These are phyloP conservation scores for Xylogone sp. DNA, from an alignment of 2,329 filamentous ascomycete species.

Conservation along the genomic window DNA sequence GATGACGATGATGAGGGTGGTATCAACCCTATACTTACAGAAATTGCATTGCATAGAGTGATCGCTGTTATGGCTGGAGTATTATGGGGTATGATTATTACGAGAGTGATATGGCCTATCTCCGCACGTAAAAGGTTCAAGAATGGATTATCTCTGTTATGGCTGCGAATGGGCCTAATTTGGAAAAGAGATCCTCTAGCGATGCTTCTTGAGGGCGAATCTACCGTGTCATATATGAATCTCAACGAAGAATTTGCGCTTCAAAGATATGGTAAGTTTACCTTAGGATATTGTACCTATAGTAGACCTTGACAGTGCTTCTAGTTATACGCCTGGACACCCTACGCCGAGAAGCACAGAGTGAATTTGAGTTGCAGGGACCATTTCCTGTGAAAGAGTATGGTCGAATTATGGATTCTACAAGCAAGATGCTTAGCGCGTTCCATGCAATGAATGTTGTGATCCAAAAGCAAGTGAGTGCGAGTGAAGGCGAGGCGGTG, in stretches of 20 bases:
- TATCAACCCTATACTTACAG: conserved; percentile 74
- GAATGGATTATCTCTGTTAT: conserved; percentile 84
- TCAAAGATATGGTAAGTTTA: conserved; percentile 63
- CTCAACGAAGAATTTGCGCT: conserved; percentile 84
- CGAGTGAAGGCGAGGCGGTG: conserved; percentile 76
- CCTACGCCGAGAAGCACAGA: conserved; percentile 68
- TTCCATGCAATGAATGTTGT: conserved; percentile 97
- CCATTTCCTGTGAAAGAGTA: conserved; percentile 78
- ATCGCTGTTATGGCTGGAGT: conserved; percentile 82
- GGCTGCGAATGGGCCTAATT: conserved; percentile 90
- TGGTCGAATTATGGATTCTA: conserved; percentile 71
- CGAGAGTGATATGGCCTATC: conserved; percentile 88
- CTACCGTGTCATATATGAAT: conserved; percentile 70
- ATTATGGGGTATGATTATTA: conserved; percentile 88
- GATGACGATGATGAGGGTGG: conserved; percentile 89
- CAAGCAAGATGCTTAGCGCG: conserved; percentile 80
- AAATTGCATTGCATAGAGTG: conserved; percentile 85
- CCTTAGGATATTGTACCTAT: conserved; percentile 3
- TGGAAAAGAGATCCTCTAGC: conserved; percentile 93
- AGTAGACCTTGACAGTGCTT: conserved; percentile 24
- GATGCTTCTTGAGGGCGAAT: conserved; percentile 58
- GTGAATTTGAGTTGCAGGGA: conserved; percentile 83
- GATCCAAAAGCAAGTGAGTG: conserved; percentile 72
- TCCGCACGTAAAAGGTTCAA: conserved; percentile 85
- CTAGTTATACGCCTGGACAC: conserved; percentile 62